Base-by-base conservation (phyloP, 2,329 filamentous ascomycete species). In the Talaromyces sp. region DNA sequence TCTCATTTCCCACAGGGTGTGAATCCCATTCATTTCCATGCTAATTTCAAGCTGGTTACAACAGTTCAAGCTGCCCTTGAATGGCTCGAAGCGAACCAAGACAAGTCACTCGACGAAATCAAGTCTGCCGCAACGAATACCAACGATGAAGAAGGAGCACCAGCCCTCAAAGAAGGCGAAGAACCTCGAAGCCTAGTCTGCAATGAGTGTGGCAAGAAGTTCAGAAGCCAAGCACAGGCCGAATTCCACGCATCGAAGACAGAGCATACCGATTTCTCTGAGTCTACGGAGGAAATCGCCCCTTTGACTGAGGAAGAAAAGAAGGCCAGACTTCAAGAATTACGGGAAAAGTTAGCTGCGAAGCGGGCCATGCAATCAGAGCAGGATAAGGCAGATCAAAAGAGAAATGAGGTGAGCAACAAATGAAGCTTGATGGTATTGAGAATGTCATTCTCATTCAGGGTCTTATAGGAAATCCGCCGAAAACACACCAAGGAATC, bases 251-350 rank as follows among this genome's bases (percentile, higher is more conserved):
- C 93, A 36, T 88, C 88, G 73, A 97, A 96, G 81, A 94, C 92
- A 81, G 91, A 92, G 58, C 95, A 99, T 78, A 87, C 89, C 56
- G 91, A 97, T 78, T 99, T 99, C 76, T 86, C 91, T 22, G 93
- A 99, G 77, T 97, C 93, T 0, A 94, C 91, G 3, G 94, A 98
- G 73, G 93, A 96, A 75, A 89, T 99, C 70, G 90, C 91, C 2
- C 92, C 94, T 0, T 81, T 99, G 72, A 97, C 93, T 0, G 93
- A 94, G 70, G 93, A 96, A 67, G 90, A 99, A 80, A 97, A 95
- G 83, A 89, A 89, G 74, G 84, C 87, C n/a, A 90, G 86, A 71
- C 84, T 99, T 3, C 83, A 87, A 36, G 91, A 95, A 72, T 84
- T 97, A 54, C 86, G 88, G 36, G 84, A 88, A 71, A 90, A 88